phyloP scores from a whole-genome alignment of 1,284 basidiomycete genomes.

The Porodaedalea pini region DNA sequence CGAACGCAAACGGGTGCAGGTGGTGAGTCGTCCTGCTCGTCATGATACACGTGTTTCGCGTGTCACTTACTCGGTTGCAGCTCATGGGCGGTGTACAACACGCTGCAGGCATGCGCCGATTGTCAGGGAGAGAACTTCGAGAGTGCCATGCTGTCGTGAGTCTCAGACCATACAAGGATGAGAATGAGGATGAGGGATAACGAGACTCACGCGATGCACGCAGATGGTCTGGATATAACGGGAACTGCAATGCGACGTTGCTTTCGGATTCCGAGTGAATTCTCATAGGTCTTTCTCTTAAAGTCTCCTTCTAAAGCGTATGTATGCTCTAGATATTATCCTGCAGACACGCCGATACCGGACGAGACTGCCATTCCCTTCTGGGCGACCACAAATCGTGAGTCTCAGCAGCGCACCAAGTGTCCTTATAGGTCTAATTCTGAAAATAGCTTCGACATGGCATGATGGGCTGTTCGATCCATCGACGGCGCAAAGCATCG shows the following conservation, averaged over 20 bases:
- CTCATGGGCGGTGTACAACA: constrained; percentile 22
- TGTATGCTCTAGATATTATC: constrained; percentile 4
- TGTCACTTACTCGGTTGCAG: no score
- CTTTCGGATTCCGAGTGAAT: constrained; percentile 12
- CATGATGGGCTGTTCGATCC: constrained; percentile 12
- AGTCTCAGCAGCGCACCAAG: not conserved
- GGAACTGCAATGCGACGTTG: constrained; percentile 7
- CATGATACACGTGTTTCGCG: no score
- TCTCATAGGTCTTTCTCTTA: not conserved
- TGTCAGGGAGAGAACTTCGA: constrained; percentile 12
- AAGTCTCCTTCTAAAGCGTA: no score
- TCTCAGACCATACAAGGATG: no score
- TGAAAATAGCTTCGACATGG: constrained; percentile 14
- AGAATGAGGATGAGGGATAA: no score
- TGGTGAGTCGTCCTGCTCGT: constrained; percentile 5
- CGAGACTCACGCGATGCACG: no score
- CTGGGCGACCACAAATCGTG: constrained; percentile 18
- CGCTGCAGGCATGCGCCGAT: constrained; percentile 16
- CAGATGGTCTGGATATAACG: constrained; percentile 16
- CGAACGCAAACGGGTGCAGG: constrained; percentile 7
- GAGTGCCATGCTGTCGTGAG: constrained; percentile 10
- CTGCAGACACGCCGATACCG: constrained; percentile 9
- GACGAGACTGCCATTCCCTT: constrained; percentile 19
- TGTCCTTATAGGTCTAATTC: not conserved
- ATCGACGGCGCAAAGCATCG: constrained; percentile 6